phyloP scores from a whole-genome alignment of 2,329 filamentous ascomycete species.

The Exophiala sideris region DNA sequence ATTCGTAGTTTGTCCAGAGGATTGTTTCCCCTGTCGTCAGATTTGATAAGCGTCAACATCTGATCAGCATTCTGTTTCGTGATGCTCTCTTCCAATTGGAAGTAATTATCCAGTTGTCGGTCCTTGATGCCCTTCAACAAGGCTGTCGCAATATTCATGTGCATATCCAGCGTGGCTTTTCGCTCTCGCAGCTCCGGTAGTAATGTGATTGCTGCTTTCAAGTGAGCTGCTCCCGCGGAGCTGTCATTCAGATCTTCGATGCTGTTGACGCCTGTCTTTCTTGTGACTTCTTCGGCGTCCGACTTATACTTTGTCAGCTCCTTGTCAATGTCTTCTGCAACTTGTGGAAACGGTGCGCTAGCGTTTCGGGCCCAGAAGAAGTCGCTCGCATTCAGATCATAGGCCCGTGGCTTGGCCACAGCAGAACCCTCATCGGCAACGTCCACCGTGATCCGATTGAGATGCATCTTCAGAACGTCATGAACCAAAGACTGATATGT shows the following conservation, averaged over 20 bases:
- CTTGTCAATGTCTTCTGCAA: slow-evolving; percentile 91
- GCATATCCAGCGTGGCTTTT: slow-evolving; percentile 92
- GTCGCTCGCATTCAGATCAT: slow-evolving; percentile 84
- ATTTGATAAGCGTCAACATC: slow-evolving; percentile 80
- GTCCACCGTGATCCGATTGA: slow-evolving; percentile 93
- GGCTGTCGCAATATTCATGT: slow-evolving; percentile 95
- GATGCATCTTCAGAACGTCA: slow-evolving; percentile 71
- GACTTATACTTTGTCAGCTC: slow-evolving; percentile 94
- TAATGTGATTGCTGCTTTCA: slow-evolving; percentile 92
- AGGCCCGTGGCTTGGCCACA: slow-evolving; percentile 72
- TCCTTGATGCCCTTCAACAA: slow-evolving; percentile 82
- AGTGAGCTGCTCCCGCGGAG: slow-evolving; percentile 82
- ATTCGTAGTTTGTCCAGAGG: slow-evolving; percentile 85
- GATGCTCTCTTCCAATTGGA: slow-evolving; percentile 89
- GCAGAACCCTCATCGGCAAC: slow-evolving; percentile 72
- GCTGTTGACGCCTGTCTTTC: slow-evolving; percentile 87
- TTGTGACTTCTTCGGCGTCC: slow-evolving; percentile 89
- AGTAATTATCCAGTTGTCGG: slow-evolving; percentile 91
- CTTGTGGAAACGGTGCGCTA: slow-evolving; percentile 84
- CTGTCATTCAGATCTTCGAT: slow-evolving; percentile 91
- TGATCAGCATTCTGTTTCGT: slow-evolving; percentile 87
- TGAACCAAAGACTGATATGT: slow-evolving; percentile 83
- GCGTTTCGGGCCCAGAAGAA: slow-evolving; percentile 98
- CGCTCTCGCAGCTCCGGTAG: slow-evolving; percentile 88
- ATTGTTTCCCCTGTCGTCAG: slow-evolving; percentile 75